Percentiles rank a stretch among this genome's conserved stretches.
Evolutionary conservation across 495 filamentous ascomycete species (phyloP).

Genomic region (Xylaria telfairii): DNA sequence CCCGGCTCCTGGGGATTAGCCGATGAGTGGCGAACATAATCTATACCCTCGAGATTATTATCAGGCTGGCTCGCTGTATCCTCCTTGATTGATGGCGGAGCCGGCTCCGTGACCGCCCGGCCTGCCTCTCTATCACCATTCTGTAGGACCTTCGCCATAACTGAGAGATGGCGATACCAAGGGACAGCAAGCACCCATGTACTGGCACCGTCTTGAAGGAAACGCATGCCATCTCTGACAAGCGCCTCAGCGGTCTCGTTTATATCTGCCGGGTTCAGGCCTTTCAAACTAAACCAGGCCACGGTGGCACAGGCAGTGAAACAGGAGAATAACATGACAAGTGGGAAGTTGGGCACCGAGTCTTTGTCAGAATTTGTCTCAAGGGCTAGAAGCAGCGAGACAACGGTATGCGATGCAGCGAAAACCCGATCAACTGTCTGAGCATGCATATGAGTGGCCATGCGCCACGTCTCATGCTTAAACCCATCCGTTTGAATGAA

Average conservation of each 20-base stretch:
- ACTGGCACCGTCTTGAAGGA: constrained; percentile 54
- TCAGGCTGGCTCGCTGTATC: constrained; percentile 52
- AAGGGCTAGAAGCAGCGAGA: constrained; percentile 51
- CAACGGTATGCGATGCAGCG: constrained; percentile 56
- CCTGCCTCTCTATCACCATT: constrained; percentile 42
- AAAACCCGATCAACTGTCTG: constrained; percentile 54
- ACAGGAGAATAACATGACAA: constrained; percentile 59
- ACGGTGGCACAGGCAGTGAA: constrained; percentile 58
- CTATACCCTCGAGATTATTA: constrained; percentile 52
- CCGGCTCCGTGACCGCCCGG: constrained; percentile 33
- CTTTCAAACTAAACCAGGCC: constrained; percentile 57
- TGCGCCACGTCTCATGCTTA: constrained; percentile 52
- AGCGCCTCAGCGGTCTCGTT: constrained; percentile 54
- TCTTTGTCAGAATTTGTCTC: constrained; percentile 57
- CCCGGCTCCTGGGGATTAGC: constrained; percentile 35
- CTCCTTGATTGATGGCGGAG: constrained; percentile 51
- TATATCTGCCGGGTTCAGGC: constrained; percentile 51
- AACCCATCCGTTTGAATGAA: constrained; percentile 53
- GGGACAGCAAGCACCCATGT: constrained; percentile 57
- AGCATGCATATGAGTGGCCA: constrained; percentile 43
- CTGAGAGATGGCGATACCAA: constrained; percentile 56
- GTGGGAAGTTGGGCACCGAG: constrained; percentile 54
- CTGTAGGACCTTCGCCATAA: constrained; percentile 57
- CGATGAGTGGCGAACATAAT: constrained; percentile 47
- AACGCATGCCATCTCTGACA: constrained; percentile 55